Evolutionary conservation across 2,329 filamentous ascomycete genomes (phyloP), one percentile per base, ranked within the genome.

Genomic region (Biscogniauxia mediterranea): DNA sequence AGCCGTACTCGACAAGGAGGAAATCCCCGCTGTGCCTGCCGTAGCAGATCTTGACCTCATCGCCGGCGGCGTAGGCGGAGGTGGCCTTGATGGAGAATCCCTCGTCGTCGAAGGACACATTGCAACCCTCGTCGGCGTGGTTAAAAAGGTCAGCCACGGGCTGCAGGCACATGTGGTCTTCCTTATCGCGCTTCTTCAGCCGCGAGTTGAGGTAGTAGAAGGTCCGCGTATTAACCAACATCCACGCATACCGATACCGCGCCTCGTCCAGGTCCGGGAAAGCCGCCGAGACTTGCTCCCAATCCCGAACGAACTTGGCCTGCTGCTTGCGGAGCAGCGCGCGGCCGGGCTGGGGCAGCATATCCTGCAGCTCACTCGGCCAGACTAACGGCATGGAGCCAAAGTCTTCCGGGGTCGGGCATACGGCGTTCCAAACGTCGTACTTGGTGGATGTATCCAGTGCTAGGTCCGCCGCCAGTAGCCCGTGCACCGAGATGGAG

Each of bases 131-230:
- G 49, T 81, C 75, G 5, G 77, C 72, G 69, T 84, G 83, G 67
- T 85, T 93, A 79, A 92, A 89, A 59, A 90, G 85, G 72, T 93
- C 90, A 1, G 89, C 86, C 42, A 91, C 87, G 0, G 90, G 90
- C 73, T 88, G 88, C 66, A 92, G 81, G 9, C 85, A 85, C 79
- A 91, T 85, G 69, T 85, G 85, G 67, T 91, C 89, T 66, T 83
- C 73, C 68, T 75, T 32, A 67, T 75, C 66, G 23, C 78, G 73
- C 63, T 74, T 68, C 70, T 80, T 75, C 63, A 83, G 80, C 46
- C 74, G 74, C 2, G 80, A 72, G 50, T 78, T 79, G 28, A 78
- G 74, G 73, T 84, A 84, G 74, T 87, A 88, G 68, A 88, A 88
- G 0, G 83, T 85, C 62, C 85, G 81, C 17, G 85, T 87, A 72